phyloP scores from a whole-genome alignment of 345 rosid genomes.

The Ricinus communis region DNA sequence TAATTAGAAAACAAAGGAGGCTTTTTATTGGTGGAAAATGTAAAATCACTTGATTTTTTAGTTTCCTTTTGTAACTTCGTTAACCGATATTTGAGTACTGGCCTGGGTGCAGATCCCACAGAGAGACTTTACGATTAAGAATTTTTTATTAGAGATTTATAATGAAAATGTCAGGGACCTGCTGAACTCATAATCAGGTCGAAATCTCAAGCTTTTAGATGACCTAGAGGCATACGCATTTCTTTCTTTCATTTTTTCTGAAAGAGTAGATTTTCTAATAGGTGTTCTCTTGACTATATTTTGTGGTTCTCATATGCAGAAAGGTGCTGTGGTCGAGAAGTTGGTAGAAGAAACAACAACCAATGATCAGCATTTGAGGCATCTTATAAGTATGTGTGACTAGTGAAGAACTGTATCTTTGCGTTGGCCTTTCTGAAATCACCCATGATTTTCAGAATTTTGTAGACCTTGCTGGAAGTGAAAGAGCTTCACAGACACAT shows the following conservation, averaged over 20 bases:
- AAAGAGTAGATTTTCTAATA: not conserved
- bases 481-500: slow-evolving; percentile 95
- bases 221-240: slow-evolving; percentile 86
- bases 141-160: slow-evolving; percentile 93
- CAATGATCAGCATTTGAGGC: slow-evolving; percentile 75
- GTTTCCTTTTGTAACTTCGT: not conserved
- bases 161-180: slow-evolving; percentile 94
- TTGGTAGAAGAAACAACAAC: slow-evolving; percentile 86
- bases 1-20: no score
- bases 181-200: slow-evolving; percentile 86
- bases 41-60: not conserved
- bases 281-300: not conserved
- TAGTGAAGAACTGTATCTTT: slow-evolving; percentile 12
- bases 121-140: slow-evolving; percentile 89
- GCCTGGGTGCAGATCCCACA: slow-evolving; percentile 71
- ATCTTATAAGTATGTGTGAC: slow-evolving; percentile 84
- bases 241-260: no score
- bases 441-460: slow-evolving; percentile 98
- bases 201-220: slow-evolving; percentile 93
- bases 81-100: slow-evolving; percentile 17
- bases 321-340: slow-evolving; percentile 98
- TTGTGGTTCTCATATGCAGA: slow-evolving; percentile 46
- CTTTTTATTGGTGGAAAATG: no score
- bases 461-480: slow-evolving; percentile 99
- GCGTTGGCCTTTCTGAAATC: not conserved